These are phyloP conservation scores for Protomyces lactucae-debilis DNA, from an alignment of 1,139 yeast species.

Conservation along the genomic window DNA sequence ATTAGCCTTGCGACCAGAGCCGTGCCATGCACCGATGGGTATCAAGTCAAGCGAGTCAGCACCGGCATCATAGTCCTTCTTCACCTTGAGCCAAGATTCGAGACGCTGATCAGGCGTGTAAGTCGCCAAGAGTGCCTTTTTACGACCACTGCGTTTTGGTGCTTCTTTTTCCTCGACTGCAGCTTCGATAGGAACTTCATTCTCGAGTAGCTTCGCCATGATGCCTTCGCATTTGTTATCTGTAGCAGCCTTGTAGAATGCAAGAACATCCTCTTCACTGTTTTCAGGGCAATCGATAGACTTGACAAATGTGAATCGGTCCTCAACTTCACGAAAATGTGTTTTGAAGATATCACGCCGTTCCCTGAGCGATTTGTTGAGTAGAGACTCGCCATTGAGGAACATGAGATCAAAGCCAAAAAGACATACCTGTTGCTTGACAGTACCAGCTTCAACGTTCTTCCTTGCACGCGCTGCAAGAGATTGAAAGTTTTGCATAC, in stretches of 20 bases:
- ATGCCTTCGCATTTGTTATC: conserved; percentile 90
- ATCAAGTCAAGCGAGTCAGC: conserved; percentile 34
- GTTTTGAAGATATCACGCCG: conserved; percentile 59
- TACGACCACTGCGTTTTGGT: conserved; percentile 4
- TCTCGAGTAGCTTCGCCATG: conserved; percentile 87
- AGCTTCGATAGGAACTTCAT: conserved; percentile 54
- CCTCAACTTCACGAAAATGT: conserved; percentile 60
- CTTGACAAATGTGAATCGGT: conserved; percentile 79
- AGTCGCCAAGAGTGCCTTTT: conserved; percentile 31
- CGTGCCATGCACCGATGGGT: conserved; percentile 36
- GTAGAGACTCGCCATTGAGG: conserved; percentile 62
- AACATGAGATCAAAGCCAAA: conserved; percentile 85
- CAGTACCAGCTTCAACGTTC: conserved; percentile 80
- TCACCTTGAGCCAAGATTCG: conserved; percentile 36
- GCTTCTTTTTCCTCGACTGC: not conserved
- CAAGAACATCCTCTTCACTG: conserved; percentile 64
- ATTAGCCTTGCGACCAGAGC: conserved; percentile 34
- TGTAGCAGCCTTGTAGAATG: conserved; percentile 83
- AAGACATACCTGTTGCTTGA: conserved; percentile 83
- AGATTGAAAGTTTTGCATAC: conserved; percentile 83
- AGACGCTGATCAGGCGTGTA: conserved; percentile 34
- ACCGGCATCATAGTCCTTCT: conserved; percentile 34
- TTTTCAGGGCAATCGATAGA: conserved; percentile 54
- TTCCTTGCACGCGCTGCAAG: conserved; percentile 89
- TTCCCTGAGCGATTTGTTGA: conserved; percentile 60